These are phyloP conservation scores for Psilocybe tampanensis DNA, from an alignment of 768 basidiomycete genomes.

Conservation along the genomic window DNA sequence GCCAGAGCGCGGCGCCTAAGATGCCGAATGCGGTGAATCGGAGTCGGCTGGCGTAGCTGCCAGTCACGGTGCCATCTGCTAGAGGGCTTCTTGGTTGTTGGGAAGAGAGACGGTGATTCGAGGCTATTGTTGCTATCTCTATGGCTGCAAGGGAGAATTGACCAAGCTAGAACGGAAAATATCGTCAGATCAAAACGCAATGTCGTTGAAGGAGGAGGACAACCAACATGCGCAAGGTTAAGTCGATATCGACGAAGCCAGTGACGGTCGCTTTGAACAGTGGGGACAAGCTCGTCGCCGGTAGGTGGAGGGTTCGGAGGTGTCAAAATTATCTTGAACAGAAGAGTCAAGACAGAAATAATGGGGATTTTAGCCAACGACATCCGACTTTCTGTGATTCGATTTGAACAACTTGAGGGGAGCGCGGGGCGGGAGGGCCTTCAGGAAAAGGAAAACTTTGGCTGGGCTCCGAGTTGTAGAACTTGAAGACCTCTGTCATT, in stretches of 20 bases:
- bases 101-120: background rate
- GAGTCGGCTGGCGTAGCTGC: constrained; percentile 4
- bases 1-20: constrained; percentile 11
- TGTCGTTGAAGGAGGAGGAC: background rate
- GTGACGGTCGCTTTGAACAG: constrained; percentile 1
- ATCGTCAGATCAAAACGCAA: background rate
- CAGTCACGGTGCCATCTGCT: background rate
- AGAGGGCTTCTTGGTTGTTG: background rate
- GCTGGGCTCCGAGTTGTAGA: too few relatives aligned
- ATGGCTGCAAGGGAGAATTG: constrained; percentile 1
- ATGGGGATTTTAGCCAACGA: constrained; percentile 17
- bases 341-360: constrained; percentile 9
- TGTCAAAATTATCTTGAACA: constrained; percentile 12
- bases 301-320: constrained; percentile 15
- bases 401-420: background rate
- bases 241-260: background rate
- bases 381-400: constrained; percentile 1
- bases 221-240: constrained; percentile 5
- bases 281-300: constrained; percentile 8
- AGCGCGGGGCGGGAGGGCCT: background rate
- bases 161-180: background rate
- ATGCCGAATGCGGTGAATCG: background rate
- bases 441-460: background rate
- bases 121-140: constrained; percentile 2
- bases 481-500: too few relatives aligned